Base-by-base conservation (phyloP, 345 rosid genomes). In the Anastatica hierochuntica region DNA sequence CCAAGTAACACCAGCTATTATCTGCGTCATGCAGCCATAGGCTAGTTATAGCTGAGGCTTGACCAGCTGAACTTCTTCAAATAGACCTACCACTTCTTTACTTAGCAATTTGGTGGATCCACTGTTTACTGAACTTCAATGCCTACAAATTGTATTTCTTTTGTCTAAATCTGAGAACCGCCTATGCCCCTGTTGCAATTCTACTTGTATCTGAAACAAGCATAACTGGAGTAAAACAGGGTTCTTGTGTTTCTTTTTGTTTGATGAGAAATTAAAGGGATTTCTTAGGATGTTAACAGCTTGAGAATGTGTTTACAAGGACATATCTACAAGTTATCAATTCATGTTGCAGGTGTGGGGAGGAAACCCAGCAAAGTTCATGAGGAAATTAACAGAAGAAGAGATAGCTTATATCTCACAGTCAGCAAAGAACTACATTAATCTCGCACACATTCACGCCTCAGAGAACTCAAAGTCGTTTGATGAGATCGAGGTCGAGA, bases 361-460 rank as follows among this genome's bases (percentile, higher is more conserved):
- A 73, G 97, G 97, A 19, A 88, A 77, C 61, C 97, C 97, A 4
- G 97, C 97, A 7, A 82, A 58, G 77, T 83, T 85, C 62, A 65
- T 85, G 69, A 80, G 97, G 44, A 85, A 85, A 78, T 69, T 88
- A 46, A 77, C 89, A 7, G 97, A 85, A 23, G 87, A 79, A 68
- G 97, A 89, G 83, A 75, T 81, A 38, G 71, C 72, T 26, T 85
- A 82, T 33, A 89, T 89, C 60, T 75, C 87, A 10, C 72, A 89
- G 46, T 85, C 95, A 14, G 87, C 95, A 42, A 36, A 67, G 24
- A 88, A 88, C 50, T 88, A 85, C 72, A 60, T 77, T 55, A 83
- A 82, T 52, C 76, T 88, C 31, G 95, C 95, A 1, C 84, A 74
- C 31, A 94, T 77, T 58, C 97, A 88, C 21, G 89, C 97, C 10